phyloP scores from a whole-genome alignment of 106 monocot genomes.

The Dendrobium officinale region DNA sequence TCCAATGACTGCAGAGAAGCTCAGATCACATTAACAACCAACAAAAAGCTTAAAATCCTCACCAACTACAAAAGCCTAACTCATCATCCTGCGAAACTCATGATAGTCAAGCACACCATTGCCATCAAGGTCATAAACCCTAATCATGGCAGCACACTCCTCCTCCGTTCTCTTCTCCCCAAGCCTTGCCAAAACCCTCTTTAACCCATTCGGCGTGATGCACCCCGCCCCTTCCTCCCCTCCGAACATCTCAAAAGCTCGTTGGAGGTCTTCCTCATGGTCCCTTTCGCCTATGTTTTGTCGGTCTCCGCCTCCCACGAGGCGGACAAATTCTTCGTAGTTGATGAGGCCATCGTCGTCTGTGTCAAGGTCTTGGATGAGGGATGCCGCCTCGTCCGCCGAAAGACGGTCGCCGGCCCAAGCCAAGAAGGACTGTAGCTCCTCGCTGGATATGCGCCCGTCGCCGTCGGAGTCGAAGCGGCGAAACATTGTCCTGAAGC shows the following conservation, averaged over 20 bases:
- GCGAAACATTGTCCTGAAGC: constrained; percentile 16
- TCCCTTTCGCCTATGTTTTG: background rate
- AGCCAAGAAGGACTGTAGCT: constrained; percentile 17
- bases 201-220: constrained; percentile 33
- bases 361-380: constrained; percentile 7
- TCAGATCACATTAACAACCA: background rate
- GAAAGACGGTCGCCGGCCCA: constrained; percentile 20
- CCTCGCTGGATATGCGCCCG: constrained; percentile 18
- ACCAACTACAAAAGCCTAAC: background rate
- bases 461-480: constrained; percentile 26
- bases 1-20: background rate
- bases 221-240: constrained; percentile 21
- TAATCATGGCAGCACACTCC: constrained; percentile 43
- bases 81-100: constrained; percentile 53
- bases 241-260: constrained; percentile 38
- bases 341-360: constrained; percentile 22
- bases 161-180: constrained; percentile 28
- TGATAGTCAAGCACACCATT: constrained; percentile 33
- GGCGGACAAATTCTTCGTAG: constrained; percentile 27
- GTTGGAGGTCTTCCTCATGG: constrained; percentile 23
- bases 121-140: constrained; percentile 40
- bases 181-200: constrained; percentile 16
- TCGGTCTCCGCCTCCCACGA: constrained; percentile 17
- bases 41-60: background rate
- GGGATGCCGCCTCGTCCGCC: constrained; percentile 7